Evolutionary conservation across 2,329 filamentous ascomycete genomes (phyloP), one percentile per base, ranked within the genome.

Genomic region (Ilyonectria robusta): DNA sequence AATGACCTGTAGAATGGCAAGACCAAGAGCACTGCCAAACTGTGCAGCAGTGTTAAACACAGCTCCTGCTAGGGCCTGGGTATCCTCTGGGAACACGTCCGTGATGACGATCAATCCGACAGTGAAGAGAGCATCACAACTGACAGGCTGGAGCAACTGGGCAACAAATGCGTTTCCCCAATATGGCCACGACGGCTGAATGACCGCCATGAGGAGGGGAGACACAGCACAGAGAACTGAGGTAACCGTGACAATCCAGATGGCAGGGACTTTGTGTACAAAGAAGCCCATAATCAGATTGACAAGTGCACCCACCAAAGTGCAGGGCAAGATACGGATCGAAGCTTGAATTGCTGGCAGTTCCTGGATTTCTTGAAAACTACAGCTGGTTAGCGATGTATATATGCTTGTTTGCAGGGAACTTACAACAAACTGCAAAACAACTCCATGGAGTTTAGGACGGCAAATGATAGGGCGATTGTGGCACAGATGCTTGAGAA

Each of bases 41-140:
- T 91, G 88, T 0, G 83, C 79, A 1, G 86, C 80, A 0, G 88
- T 89, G 67, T 89, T 90, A 76, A 91, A 91, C 0, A 91, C 88
- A 0, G 87, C 88, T 0, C 89, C 89, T 0, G 88, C 88, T 0
- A 91, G 78, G 0, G 86, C 86, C 64, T 91, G 88, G 1, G 83
- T 89, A 9, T 87, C 78, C n/a, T 84, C 80, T 0, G 87, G 85
- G 67, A 90, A 91, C 3, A 81, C 83, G 15, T 87, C 84, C 0
- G 84, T 83, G 8, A 90, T 84, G 4, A 90, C 78, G 21, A 91
- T 81, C 23, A 86, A 79, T 0, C 84, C 86, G 2, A 91, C 83
- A 0, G 86, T 90, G 73, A 89, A 90, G 7, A 91, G 78, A 0
- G 87, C 81, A 53, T 87, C 84, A 19, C 68, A 76, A 10, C 78